phyloP scores from a whole-genome alignment of 257 asterid genomes.

The Dorcoceras hygrometricum region DNA sequence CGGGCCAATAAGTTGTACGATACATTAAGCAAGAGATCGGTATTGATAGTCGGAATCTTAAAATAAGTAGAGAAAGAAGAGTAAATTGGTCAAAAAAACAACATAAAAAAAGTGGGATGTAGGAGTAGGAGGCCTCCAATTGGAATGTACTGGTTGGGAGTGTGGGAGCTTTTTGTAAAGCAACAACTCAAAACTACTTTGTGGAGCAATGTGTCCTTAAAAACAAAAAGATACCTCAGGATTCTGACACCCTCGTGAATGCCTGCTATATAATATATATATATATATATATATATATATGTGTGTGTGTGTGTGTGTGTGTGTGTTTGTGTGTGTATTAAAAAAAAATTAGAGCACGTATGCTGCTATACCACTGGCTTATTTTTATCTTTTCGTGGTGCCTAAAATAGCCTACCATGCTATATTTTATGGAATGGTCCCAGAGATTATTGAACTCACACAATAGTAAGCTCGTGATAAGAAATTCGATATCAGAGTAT shows the following conservation, averaged over 20 bases:
- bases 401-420: neutral
- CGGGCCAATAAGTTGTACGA: neutral
- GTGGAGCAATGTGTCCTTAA: constrained; percentile 44
- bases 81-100: neutral
- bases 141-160: constrained; percentile 8
- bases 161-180: constrained; percentile 19
- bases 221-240: constrained; percentile 22
- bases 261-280: constrained; percentile 16
- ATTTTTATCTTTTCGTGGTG: no score
- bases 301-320: no score
- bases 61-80: neutral
- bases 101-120: neutral
- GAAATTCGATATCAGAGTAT: no score
- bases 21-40: neutral
- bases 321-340: no score
- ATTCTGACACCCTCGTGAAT: constrained; percentile 28
- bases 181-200: constrained; percentile 31
- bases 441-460: no score
- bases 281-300: no score
- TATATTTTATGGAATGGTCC: neutral
- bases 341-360: no score
- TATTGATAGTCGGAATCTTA: neutral
- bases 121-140: constrained; percentile 10
- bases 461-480: no score
- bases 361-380: no score